Evolutionary conservation across 805 yeast species (phyloP).

Genomic region (Starmera dryadoides): DNA sequence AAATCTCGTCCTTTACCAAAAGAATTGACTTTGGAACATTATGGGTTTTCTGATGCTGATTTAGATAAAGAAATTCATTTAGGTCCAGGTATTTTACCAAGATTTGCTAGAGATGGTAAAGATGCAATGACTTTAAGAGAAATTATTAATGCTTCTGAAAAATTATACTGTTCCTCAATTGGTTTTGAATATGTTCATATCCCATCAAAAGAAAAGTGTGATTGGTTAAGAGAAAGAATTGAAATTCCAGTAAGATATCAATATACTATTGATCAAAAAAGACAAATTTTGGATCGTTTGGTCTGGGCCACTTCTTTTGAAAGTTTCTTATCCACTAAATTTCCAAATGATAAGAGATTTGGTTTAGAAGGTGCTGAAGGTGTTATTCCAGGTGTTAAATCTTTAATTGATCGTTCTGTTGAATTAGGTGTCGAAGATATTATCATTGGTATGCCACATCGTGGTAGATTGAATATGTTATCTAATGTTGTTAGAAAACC

Average conservation of each 20-base stretch:
- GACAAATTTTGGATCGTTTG: slow-evolving; percentile 92
- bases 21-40: slow-evolving; percentile 87
- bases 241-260: slow-evolving; percentile 87
- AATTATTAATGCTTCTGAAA: slow-evolving; percentile 71
- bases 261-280: slow-evolving; percentile 81
- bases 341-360: slow-evolving; percentile 97
- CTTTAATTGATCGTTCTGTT: slow-evolving; percentile 88
- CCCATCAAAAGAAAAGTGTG: slow-evolving; percentile 91
- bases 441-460: slow-evolving; percentile 98
- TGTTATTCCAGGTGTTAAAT: slow-evolving; percentile 94
- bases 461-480: slow-evolving; percentile 97
- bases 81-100: slow-evolving; percentile 96
- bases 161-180: slow-evolving; percentile 77
- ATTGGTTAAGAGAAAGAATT: slow-evolving; percentile 95
- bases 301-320: slow-evolving; percentile 97
- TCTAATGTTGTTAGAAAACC: slow-evolving; percentile 98
- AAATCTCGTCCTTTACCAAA: slow-evolving; percentile 49
- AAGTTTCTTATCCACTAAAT: slow-evolving; percentile 85
- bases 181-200: slow-evolving; percentile 97
- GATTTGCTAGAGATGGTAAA: slow-evolving; percentile 64
- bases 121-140: slow-evolving; percentile 67
- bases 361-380: slow-evolving; percentile 99
- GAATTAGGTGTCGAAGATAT: slow-evolving; percentile 91
- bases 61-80: slow-evolving; percentile 75
- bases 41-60: slow-evolving; percentile 86